Percentiles rank a stretch among this genome's conserved stretches.
Conservation (phyloP, 495 filamentous ascomycete genomes). For the Durotheca rogersii region DNA sequence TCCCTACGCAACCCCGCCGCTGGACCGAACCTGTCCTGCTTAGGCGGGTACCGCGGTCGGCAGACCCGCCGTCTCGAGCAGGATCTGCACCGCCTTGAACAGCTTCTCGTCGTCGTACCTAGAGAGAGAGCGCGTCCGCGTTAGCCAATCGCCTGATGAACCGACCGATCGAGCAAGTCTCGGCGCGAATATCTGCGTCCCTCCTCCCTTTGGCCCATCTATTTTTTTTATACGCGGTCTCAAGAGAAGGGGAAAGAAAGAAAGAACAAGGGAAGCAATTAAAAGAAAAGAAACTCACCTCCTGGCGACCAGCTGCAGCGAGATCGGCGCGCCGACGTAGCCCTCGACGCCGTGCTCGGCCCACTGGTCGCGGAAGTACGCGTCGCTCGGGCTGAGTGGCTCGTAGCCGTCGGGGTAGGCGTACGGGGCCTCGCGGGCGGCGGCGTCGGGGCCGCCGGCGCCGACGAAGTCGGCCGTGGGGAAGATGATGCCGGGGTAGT, state of each 20-base stretch:
- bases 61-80: constrained; percentile 38
- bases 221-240: too few species aligned
- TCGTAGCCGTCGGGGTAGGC: constrained; percentile 51
- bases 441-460: constrained; percentile 34
- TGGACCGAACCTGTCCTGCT: constrained; percentile 23
- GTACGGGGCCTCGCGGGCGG: constrained; percentile 36
- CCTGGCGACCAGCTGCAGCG: constrained; percentile 56
- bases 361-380: constrained; percentile 39
- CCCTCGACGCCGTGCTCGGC: constrained; percentile 34
- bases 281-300: constrained; percentile 28
- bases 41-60: constrained; percentile 25
- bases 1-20: constrained; percentile 2
- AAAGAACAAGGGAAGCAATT: neutral
- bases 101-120: constrained; percentile 47
- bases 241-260: too few species aligned
- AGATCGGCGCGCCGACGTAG: constrained; percentile 50
- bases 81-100: constrained; percentile 36
- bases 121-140: too few species aligned
- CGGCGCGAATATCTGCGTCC: too few species aligned
- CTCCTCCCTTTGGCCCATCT: neutral
- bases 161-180: too few species aligned
- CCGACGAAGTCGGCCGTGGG: constrained; percentile 48
- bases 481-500: constrained; percentile 63
- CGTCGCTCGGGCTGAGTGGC: constrained; percentile 37
- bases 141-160: too few species aligned